A percentile compares a stretch with the other conserved stretches of the same genome.
Evolutionary conservation across 768 basidiomycete genomes (phyloP).

Genomic region (Auricularia sp.): DNA sequence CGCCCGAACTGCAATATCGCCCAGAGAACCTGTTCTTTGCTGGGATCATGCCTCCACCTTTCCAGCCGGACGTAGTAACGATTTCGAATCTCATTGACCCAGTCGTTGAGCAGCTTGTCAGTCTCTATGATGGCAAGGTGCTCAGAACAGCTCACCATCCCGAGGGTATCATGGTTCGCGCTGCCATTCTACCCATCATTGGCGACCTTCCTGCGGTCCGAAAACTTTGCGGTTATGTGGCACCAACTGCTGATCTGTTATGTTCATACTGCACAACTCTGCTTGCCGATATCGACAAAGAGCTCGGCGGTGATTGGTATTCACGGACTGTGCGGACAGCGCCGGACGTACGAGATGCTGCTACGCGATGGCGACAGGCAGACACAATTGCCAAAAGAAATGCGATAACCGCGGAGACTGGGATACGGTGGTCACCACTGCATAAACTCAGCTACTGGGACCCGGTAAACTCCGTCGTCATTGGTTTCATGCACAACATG

Average conservation of each 20-base stretch:
- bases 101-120: conserved; percentile 27
- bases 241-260: background rate
- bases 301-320: background rate
- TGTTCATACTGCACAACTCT: background rate
- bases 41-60: conserved; percentile 32
- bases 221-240: background rate
- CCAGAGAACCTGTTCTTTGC: conserved; percentile 32
- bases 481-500: conserved; percentile 24
- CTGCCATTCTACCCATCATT: background rate
- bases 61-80: conserved; percentile 21
- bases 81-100: conserved; percentile 29
- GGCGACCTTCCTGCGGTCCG: background rate
- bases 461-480: conserved; percentile 18
- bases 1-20: conserved; percentile 23
- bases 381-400: background rate
- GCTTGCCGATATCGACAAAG: background rate
- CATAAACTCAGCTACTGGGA: conserved; percentile 21
- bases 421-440: conserved; percentile 21
- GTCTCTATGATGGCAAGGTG: conserved; percentile 25
- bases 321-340: background rate
- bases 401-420: conserved; percentile 5
- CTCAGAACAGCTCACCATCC: conserved; percentile 16
- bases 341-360: background rate
- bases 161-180: conserved; percentile 17
- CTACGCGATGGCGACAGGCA: background rate